Evolutionary conservation across 2,329 filamentous ascomycete genomes (phyloP).

Genomic region (Penicillium sp.): DNA sequence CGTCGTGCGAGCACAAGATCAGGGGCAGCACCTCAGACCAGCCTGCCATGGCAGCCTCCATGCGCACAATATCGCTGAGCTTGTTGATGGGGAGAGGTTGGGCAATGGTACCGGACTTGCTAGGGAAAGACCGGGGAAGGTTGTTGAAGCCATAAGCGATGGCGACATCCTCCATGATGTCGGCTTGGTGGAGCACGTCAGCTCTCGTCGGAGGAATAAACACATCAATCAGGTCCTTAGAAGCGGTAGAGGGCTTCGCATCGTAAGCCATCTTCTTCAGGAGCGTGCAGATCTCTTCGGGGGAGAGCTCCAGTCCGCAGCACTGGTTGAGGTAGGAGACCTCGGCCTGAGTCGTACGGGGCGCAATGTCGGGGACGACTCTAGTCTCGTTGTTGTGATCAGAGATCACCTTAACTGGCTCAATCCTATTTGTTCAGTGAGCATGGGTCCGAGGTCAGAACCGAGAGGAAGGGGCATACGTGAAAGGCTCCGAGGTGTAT

Average conservation of each 20-base stretch:
- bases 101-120: conserved; percentile 75
- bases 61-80: conserved; percentile 78
- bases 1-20: conserved; percentile 92
- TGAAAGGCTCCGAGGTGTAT: conserved; percentile 81
- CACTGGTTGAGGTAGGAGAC: conserved; percentile 90
- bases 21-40: conserved; percentile 95
- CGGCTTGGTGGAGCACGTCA: conserved; percentile 89
- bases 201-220: conserved; percentile 80
- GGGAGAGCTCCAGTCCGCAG: conserved; percentile 68
- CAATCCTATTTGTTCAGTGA: too few species aligned
- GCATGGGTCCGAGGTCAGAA: too few species aligned
- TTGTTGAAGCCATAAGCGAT: conserved; percentile 98
- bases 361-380: conserved; percentile 69
- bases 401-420: conserved; percentile 85
- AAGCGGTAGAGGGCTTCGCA: conserved; percentile 62
- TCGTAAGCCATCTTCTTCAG: conserved; percentile 80
- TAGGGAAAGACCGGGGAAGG: conserved; percentile 79
- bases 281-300: conserved; percentile 66
- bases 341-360: conserved; percentile 69
- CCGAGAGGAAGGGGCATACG: too few species aligned
- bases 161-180: conserved; percentile 97
- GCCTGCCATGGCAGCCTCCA: conserved; percentile 83
- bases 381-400: conserved; percentile 79
- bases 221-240: conserved; percentile 66
- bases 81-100: conserved; percentile 88